Percentiles rank a stretch among this genome's conserved stretches.
Conservation (phyloP, 2,329 filamentous ascomycete species). For the Clonostachys chloroleuca region DNA sequence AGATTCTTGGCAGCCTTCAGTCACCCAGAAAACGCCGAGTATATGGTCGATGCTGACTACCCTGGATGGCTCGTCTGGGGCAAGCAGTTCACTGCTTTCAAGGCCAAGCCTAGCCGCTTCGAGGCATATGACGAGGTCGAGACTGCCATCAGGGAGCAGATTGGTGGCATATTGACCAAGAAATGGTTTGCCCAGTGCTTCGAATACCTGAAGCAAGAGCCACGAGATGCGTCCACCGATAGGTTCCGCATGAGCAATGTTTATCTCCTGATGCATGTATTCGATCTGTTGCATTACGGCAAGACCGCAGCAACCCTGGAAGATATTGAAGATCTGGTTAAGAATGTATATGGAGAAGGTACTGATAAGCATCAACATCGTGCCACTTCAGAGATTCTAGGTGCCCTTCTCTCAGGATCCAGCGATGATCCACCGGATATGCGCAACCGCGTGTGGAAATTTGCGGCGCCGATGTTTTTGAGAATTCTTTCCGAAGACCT, state of each 20-base stretch:
- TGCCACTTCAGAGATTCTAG: slow-evolving; percentile 89
- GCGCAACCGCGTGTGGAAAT: slow-evolving; percentile 78
- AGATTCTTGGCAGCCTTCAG: slow-evolving; percentile 76
- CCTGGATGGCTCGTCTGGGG: slow-evolving; percentile 97
- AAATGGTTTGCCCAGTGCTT: slow-evolving; percentile 89
- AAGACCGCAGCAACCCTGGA: slow-evolving; percentile 75
- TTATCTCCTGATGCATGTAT: slow-evolving; percentile 81
- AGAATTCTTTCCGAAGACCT: slow-evolving; percentile 85
- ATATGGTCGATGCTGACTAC: slow-evolving; percentile 87
- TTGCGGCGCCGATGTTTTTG: slow-evolving; percentile 83
- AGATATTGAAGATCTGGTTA: slow-evolving; percentile 79
- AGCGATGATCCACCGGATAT: slow-evolving; percentile 72
- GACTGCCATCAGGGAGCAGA: slow-evolving; percentile 66
- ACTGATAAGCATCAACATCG: slow-evolving; percentile 97
- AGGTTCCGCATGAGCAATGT: slow-evolving; percentile 87
- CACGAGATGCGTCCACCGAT: slow-evolving; percentile 75
- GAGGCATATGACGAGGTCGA: slow-evolving; percentile 78
- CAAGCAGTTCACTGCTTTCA: slow-evolving; percentile 77
- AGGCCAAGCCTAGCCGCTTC: slow-evolving; percentile 64
- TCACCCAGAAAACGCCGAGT: slow-evolving; percentile 63
- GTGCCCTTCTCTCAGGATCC: slow-evolving; percentile 76
- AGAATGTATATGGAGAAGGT: slow-evolving; percentile 81
- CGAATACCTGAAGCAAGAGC: slow-evolving; percentile 92
- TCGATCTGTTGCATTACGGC: slow-evolving; percentile 83
- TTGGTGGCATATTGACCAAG: slow-evolving; percentile 74